Evolutionary conservation across 2,329 filamentous ascomycete genomes (phyloP), one percentile per base, ranked within the genome.

Genomic region (Paecilomyces sp.): DNA sequence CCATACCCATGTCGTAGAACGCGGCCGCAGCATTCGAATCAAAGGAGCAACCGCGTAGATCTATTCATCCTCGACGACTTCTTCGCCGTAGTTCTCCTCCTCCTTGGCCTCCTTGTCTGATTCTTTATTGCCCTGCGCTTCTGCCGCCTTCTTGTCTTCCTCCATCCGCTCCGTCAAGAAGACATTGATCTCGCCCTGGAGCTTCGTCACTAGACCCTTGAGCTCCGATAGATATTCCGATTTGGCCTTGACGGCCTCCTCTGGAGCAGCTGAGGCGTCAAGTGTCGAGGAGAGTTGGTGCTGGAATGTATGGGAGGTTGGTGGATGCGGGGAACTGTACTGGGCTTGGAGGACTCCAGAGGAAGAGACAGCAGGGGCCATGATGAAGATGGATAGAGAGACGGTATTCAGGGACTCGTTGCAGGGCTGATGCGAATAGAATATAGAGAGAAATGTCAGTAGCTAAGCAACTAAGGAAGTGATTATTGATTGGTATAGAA

Each of bases 11-110:
- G n/a, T 7, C n/a, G 41, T 9, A 47, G 41, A 47, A 18, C 41
- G n/a, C 41, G 41, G 5, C 41, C 7, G 7, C 41, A 3, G 6
- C 7, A 5, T 22, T 18, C n/a, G n/a, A 18, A n/a, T 8, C 18
- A 47, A 47, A 3, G 41, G 1, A 1, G 18, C 2, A n/a, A 8
- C 7, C 15, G 18, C n/a, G 15, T 15, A n/a, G 15, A 18, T 47
- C n/a, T 47, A 47, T 18, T 89, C 88, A 51, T 89, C 87, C 56
- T 88, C 86, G 12, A 84, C 78, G 25, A 87, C 84, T 72, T 96
- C 91, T 74, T 96, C 92, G 55, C 91, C 92, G 71, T 96, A 96
- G 70, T 92, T 83, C 63, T 84, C 82, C 61, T 80, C 79, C 58
- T 80, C 78, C 57, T 76, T 74, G 55, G 72, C 69, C 61, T 76